phyloP scores from a whole-genome alignment of 2,329 filamentous ascomycete genomes.

The Talaromyces sp. region DNA sequence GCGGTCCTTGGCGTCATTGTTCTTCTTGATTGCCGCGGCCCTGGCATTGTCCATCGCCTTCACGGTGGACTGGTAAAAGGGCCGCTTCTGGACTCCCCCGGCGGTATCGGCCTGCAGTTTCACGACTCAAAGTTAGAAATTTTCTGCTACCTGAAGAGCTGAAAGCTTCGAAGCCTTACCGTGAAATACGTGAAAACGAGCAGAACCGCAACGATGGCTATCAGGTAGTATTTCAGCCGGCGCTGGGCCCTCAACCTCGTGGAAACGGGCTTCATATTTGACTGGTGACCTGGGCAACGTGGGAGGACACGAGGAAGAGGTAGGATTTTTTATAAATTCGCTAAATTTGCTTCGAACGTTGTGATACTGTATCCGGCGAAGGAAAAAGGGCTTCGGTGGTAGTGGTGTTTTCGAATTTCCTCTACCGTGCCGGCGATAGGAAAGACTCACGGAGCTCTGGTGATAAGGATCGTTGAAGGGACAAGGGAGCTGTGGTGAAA shows the following conservation, averaged over 20 bases:
- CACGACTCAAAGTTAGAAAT: background rate
- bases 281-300: background rate
- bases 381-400: background rate
- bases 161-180: constrained; percentile 41
- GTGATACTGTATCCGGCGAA: background rate
- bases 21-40: constrained; percentile 25
- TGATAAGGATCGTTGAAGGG: background rate
- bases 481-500: background rate
- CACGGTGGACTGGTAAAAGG: constrained; percentile 53
- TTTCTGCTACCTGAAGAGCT: background rate
- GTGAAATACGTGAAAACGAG: constrained; percentile 70
- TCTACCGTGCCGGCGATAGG: background rate
- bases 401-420: background rate
- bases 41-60: constrained; percentile 49
- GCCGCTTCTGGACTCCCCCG: constrained; percentile 35
- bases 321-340: background rate
- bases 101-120: constrained; percentile 31
- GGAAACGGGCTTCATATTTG: background rate
- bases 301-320: background rate
- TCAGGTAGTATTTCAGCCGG: constrained; percentile 61
- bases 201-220: constrained; percentile 60
- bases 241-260: constrained; percentile 62
- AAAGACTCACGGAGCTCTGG: background rate
- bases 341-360: background rate
- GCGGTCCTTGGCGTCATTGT: constrained; percentile 33